Evolutionary conservation across 768 basidiomycete genomes (phyloP).

Genomic region (Mycena rosella): DNA sequence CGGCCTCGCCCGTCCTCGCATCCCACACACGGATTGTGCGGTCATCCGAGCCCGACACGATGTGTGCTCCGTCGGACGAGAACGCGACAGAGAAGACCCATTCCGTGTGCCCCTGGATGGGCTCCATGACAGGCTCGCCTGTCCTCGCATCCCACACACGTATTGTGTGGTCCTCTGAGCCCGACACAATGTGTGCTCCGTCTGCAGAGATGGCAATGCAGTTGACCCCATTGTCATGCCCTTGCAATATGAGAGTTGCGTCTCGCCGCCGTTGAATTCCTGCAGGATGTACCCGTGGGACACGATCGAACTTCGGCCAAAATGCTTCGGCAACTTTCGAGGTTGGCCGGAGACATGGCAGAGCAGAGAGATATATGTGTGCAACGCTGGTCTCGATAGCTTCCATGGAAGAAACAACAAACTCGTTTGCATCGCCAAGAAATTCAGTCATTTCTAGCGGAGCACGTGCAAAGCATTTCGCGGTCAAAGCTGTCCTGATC

Average conservation of each 20-base stretch:
- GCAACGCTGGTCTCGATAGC: background rate
- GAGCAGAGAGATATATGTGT: slow-evolving; percentile 1
- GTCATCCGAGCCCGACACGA: background rate
- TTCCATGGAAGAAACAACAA: slow-evolving; percentile 6
- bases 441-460: slow-evolving; percentile 3
- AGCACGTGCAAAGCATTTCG: slow-evolving; percentile 1
- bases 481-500: background rate
- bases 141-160: too few species aligned
- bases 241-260: background rate
- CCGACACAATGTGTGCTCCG: background rate
- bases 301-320: slow-evolving; percentile 3
- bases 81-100: too few species aligned
- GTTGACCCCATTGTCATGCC: background rate
- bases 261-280: background rate
- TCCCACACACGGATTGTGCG: background rate
- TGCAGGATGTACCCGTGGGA: background rate
- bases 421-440: slow-evolving; percentile 9
- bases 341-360: slow-evolving; percentile 3
- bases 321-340: slow-evolving; percentile 2
- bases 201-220: slow-evolving; percentile 5
- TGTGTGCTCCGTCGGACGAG: too few species aligned
- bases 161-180: background rate
- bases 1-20: too few species aligned
- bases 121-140: too few species aligned
- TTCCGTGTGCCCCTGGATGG: too few species aligned